These are phyloP conservation scores for Aspergillus bridgeri DNA, from an alignment of 495 filamentous ascomycete genomes.

Conservation along the genomic window DNA sequence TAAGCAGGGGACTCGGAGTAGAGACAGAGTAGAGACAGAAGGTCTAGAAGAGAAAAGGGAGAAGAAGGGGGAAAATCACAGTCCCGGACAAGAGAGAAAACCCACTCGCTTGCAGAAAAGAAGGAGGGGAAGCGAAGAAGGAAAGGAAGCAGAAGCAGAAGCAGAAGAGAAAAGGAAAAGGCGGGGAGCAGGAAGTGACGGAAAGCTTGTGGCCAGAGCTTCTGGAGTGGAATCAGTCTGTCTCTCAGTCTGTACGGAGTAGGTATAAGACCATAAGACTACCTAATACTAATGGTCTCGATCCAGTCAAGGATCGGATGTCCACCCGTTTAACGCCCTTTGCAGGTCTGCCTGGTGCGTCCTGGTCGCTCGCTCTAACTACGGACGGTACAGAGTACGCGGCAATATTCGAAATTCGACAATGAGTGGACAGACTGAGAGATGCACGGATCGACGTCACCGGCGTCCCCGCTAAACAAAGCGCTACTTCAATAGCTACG, in stretches of 20 bases:
- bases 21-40: neutral
- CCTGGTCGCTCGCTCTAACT: no score
- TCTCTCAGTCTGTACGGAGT: no score
- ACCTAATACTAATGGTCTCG: no score
- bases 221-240: constrained; percentile 5
- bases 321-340: neutral
- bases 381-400: no score
- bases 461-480: neutral
- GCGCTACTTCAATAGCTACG: constrained; percentile 17
- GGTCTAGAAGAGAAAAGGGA: neutral
- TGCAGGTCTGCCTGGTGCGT: no score
- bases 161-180: neutral
- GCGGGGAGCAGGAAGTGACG: constrained; percentile 4
- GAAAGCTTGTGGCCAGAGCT: constrained; percentile 17
- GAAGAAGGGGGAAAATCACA: neutral
- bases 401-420: no score
- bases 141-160: neutral
- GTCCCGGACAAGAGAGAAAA: neutral
- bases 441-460: constrained; percentile 8
- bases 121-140: neutral
- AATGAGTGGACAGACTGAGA: neutral
- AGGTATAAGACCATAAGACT: no score
- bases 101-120: neutral
- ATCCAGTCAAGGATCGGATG: no score
- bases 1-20: no score